Conservation (phyloP, 2,329 filamentous ascomycete species). For the Arthroderma sp. region DNA sequence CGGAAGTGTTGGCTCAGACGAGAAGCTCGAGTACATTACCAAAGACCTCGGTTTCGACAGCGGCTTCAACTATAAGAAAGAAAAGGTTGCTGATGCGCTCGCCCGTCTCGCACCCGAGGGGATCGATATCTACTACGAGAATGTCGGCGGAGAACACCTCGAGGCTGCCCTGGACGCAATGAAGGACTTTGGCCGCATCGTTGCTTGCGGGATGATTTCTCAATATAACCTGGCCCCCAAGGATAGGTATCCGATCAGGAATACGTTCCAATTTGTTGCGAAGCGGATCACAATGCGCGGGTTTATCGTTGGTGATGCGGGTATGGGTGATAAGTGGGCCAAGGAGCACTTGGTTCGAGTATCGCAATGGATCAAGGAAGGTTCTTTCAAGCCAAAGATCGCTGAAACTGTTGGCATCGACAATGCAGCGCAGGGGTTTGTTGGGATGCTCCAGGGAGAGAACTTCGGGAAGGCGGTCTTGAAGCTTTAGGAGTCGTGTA, state of each 20-base stretch:
- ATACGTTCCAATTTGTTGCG: constrained; percentile 49
- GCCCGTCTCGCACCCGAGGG: constrained; percentile 59
- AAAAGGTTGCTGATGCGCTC: constrained; percentile 55
- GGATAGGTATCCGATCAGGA: constrained; percentile 53
- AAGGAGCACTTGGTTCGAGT: constrained; percentile 65
- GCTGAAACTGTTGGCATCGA: constrained; percentile 64
- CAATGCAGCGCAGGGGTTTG: constrained; percentile 56
- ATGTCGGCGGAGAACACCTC: constrained; percentile 62
- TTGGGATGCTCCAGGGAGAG: constrained; percentile 62
- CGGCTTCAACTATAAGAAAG: constrained; percentile 82
- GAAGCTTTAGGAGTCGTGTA: constrained; percentile 42
- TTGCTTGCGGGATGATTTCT: constrained; percentile 55
- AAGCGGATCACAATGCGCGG: constrained; percentile 58
- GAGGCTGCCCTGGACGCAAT: constrained; percentile 52
- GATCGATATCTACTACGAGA: constrained; percentile 74
- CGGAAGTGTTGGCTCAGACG: constrained; percentile 65
- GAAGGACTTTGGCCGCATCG: constrained; percentile 54
- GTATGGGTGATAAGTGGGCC: constrained; percentile 53
- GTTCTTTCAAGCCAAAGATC: constrained; percentile 57
- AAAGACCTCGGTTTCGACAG: constrained; percentile 57
- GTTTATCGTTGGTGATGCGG: constrained; percentile 56
- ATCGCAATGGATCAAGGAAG: constrained; percentile 62
- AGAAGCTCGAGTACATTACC: constrained; percentile 63
- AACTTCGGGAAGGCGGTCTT: constrained; percentile 81
- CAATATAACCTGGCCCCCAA: constrained; percentile 54